Evolutionary conservation across 768 basidiomycete genomes (phyloP).

Genomic region (Mycena olivaceomarginata): DNA sequence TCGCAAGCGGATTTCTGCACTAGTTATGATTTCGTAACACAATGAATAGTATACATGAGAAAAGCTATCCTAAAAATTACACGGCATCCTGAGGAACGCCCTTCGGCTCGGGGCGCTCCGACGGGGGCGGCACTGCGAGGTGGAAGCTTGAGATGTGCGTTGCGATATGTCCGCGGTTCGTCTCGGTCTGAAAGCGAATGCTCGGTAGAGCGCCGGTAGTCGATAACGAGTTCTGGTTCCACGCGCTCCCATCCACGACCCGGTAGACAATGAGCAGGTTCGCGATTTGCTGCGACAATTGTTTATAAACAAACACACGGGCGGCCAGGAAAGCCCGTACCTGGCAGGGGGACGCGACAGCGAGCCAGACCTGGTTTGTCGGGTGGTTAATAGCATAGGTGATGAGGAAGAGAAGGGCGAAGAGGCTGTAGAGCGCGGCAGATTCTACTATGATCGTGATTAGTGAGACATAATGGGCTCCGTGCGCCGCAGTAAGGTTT

Average conservation of each 20-base stretch:
- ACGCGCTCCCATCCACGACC: conserved; percentile 63
- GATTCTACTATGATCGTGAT: conserved; percentile 64
- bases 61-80: too few species aligned
- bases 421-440: conserved; percentile 65
- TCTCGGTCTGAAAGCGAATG: conserved; percentile 33
- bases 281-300: conserved; percentile 53
- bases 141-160: conserved; percentile 35
- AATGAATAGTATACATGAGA: too few species aligned
- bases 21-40: too few species aligned
- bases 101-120: conserved; percentile 16
- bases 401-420: conserved; percentile 62
- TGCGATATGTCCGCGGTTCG: conserved; percentile 3
- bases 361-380: conserved; percentile 62
- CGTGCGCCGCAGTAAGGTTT: conserved; percentile 58
- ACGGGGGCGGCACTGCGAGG: conserved; percentile 17
- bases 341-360: conserved; percentile 57
- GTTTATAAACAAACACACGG: not conserved
- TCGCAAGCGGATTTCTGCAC: too few species aligned
- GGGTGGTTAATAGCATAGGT: conserved; percentile 63
- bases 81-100: not conserved
- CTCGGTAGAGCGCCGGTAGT: conserved; percentile 33
- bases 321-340: conserved; percentile 41
- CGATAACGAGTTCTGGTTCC: conserved; percentile 53
- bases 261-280: conserved; percentile 65
- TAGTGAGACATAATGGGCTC: conserved; percentile 59